Conservation (phyloP, 805 yeast species). For the Millerozyma acaciae region DNA sequence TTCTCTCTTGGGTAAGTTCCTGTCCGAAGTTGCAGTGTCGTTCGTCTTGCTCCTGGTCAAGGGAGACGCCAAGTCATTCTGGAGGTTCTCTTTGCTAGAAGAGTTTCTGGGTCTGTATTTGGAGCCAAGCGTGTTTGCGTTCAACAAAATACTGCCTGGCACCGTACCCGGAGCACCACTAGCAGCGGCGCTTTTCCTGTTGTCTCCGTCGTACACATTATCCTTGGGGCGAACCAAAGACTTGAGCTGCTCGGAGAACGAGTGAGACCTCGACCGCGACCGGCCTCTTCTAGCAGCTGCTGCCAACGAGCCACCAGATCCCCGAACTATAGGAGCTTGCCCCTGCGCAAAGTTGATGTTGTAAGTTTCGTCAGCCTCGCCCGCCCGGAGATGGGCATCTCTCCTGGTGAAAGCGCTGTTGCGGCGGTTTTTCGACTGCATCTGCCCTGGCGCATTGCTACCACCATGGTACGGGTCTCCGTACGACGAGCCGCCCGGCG, state of each 20-base stretch:
- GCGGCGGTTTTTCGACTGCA: too few species aligned
- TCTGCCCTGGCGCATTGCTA: too few species aligned
- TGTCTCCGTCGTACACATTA: slow-evolving; percentile 1
- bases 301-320: slow-evolving; percentile 14
- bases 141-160: slow-evolving; percentile 26
- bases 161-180: slow-evolving; percentile 4
- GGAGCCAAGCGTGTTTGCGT: slow-evolving; percentile 6
- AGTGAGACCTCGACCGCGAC: slow-evolving; percentile 15
- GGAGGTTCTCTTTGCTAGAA: slow-evolving; percentile 14
- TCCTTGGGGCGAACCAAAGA: slow-evolving; percentile 32
- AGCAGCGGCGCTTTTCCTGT: slow-evolving; percentile 1
- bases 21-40: slow-evolving; percentile 18
- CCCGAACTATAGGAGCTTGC: slow-evolving; percentile 12
- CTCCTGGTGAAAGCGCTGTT: too few species aligned
- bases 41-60: slow-evolving; percentile 24
- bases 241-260: slow-evolving; percentile 24
- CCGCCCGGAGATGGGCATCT: slow-evolving; percentile 12
- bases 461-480: too few species aligned
- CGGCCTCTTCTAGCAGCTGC: slow-evolving; percentile 16
- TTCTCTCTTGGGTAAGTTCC: slow-evolving; percentile 17
- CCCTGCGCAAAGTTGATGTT: too few species aligned
- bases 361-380: slow-evolving; percentile 16
- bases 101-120: slow-evolving; percentile 8
- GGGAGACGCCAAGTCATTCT: slow-evolving; percentile 25
- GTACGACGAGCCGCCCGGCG: too few species aligned